These are phyloP conservation scores for Silene vulgaris DNA, from an alignment of 179 eudicot species.

Conservation along the genomic window DNA sequence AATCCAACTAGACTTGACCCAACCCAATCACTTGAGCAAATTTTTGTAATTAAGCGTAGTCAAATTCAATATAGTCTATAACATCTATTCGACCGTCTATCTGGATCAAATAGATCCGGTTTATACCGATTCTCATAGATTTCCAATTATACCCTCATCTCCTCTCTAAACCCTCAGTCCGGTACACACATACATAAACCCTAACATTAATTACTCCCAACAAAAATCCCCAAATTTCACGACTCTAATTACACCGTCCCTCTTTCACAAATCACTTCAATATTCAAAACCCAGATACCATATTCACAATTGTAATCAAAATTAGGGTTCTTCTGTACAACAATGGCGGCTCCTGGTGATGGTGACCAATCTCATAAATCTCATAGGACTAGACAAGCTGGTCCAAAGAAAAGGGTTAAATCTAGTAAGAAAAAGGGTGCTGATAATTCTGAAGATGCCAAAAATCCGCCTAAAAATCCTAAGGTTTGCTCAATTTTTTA, in stretches of 20 bases:
- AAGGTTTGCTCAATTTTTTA: constrained; percentile 36
- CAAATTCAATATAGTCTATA: too few relatives aligned
- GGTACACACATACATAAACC: background rate
- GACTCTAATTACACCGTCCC: background rate
- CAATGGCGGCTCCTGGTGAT: constrained; percentile 15
- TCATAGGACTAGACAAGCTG: constrained; percentile 56
- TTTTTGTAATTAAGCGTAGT: too few relatives aligned
- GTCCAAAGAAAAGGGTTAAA: constrained; percentile 40
- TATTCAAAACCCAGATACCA: background rate
- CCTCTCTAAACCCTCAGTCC: too few relatives aligned
- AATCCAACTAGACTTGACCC: too few relatives aligned
- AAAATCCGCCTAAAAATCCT: constrained; percentile 45
- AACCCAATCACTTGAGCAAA: too few relatives aligned
- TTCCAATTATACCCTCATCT: too few relatives aligned
- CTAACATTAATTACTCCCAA: background rate
- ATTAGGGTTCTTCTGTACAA: constrained; percentile 6
- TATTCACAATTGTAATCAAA: background rate
- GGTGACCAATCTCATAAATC: constrained; percentile 39
- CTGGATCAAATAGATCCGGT: too few relatives aligned
- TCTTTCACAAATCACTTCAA: background rate
- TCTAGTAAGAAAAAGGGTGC: constrained; percentile 31
- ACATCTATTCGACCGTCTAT: too few relatives aligned
- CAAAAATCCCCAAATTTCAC: background rate
- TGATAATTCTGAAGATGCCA: constrained; percentile 22
- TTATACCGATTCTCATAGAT: too few relatives aligned